These are phyloP conservation scores for Hibiscus syriacus DNA, from an alignment of 345 rosid genomes.

Conservation along the genomic window DNA sequence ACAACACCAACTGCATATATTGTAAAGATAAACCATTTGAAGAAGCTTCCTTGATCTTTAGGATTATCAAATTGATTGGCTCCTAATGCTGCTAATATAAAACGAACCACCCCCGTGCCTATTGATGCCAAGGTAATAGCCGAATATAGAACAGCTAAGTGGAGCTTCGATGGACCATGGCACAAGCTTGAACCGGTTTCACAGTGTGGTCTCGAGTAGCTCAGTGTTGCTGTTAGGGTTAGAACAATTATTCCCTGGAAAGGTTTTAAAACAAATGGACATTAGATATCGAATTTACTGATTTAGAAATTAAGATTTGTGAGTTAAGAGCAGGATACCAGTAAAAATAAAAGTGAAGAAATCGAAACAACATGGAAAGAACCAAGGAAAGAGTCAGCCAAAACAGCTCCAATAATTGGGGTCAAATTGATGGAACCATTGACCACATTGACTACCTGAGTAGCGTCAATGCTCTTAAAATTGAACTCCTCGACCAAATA, in stretches of 20 bases:
- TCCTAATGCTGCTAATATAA: conserved; percentile 21
- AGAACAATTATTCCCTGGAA: conserved; percentile 37
- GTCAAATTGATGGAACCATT: conserved; percentile 7
- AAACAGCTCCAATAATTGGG: conserved; percentile 18
- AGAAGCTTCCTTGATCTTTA: conserved; percentile 13
- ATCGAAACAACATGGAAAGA: conserved; percentile 15
- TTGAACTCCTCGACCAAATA: conserved; percentile 25
- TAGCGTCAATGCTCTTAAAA: conserved; percentile 15
- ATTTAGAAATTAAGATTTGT: background rate
- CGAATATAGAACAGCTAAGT: conserved; percentile 1
- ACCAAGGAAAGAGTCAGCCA: conserved; percentile 20
- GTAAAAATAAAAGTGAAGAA: conserved; percentile 15
- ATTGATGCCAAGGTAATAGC: conserved; percentile 6
- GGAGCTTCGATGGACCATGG: conserved; percentile 22
- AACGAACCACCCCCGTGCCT: conserved; percentile 17
- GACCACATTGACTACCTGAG: conserved; percentile 12
- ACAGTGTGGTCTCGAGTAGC: conserved; percentile 34
- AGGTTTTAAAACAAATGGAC: background rate
- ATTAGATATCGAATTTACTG: background rate
- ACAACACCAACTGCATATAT: background rate
- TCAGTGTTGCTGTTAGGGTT: conserved; percentile 22
- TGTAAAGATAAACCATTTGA: conserved; percentile 19
- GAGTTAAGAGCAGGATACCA: conserved; percentile 3
- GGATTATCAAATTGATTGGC: conserved; percentile 16
- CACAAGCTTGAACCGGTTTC: conserved; percentile 20